phyloP scores from a whole-genome alignment of 371 early-diverging fungal species.

The Mortierella sp. region DNA sequence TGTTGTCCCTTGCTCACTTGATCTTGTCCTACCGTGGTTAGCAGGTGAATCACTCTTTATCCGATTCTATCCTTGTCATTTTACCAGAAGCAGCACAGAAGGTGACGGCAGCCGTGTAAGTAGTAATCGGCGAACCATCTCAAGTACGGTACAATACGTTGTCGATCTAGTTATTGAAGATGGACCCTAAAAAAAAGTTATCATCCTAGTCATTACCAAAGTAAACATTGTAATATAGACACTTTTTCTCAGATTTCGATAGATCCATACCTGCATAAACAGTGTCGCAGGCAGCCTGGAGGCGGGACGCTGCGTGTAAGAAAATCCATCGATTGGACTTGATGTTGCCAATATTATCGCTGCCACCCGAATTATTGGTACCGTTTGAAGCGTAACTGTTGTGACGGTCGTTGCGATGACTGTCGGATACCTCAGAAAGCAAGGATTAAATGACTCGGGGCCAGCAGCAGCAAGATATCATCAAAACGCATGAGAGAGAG shows the following conservation, averaged over 20 bases:
- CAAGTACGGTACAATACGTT: conserved; percentile 59
- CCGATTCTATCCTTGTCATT: background rate
- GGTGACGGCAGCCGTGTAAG: conserved; percentile 65
- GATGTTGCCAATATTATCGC: conserved; percentile 53
- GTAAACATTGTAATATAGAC: background rate
- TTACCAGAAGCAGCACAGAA: conserved; percentile 72
- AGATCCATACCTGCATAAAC: conserved; percentile 69
- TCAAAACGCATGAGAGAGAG: background rate
- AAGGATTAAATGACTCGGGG: background rate
- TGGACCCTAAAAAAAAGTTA: conserved; percentile 59
- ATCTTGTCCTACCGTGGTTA: background rate
- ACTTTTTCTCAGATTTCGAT: background rate
- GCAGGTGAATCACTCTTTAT: background rate
- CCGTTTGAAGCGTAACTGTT: background rate
- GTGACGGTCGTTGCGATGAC: background rate
- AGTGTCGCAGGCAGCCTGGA: conserved; percentile 76
- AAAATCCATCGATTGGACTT: conserved; percentile 67
- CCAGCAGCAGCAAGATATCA: too few species aligned
- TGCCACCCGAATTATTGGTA: background rate
- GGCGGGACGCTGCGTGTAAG: conserved; percentile 70
- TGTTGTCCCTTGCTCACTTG: background rate
- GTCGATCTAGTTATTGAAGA: conserved; percentile 75
- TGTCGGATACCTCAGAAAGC: background rate
- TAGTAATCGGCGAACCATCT: conserved; percentile 43
- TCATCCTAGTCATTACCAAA: background rate